Base-by-base conservation (phyloP, 2,329 filamentous ascomycete species). In the Stachybotrys chlorohalonatus region DNA sequence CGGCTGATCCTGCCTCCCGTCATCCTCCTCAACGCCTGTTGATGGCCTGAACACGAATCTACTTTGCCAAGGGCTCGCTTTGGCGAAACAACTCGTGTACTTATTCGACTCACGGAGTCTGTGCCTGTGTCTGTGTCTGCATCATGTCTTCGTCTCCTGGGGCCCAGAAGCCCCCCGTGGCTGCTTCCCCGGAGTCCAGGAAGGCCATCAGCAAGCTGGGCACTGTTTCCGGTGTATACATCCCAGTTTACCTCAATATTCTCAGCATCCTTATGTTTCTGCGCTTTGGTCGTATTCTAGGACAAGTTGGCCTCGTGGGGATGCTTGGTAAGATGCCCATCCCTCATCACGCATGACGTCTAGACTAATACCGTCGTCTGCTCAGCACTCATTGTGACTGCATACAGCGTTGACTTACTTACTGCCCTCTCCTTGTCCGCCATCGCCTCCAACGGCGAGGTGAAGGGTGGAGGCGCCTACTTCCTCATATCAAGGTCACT, bases 191-290 rank as follows among this genome's bases (percentile, higher is more conserved):
- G 6, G 36, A 42, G 36, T 73, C 75, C 36, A 68, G 58, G 55
- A 75, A 71, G 50, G 17, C 8, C 62, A 70, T 68, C 57, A 65
- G 79, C 61, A 94, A 94, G 72, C 77, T 95, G 55, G 88, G 88
- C 45, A 85, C 84, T 8, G 83, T 90, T 60, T 89, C 85, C 5
- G 88, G 88, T 7, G 87, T 95, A 51, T 95, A 91, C 68, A 87
- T 95, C 15, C 90, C 90, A 1, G 90, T 90, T n/a, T 92, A 86
- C 57, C 76, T 95, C 60, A 95, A 94, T 69, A 90, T 95, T 47
- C 74, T 95, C 60, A 93, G 89, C 63, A 95, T 95, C 70, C 80
- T 95, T 58, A 95, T 95, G 89, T 95, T 95, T 72, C 76, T 95
- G 63, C 83, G 90, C 24, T 95, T 95, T 68, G 90, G 90, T 24